Conservation (phyloP, 164 flowering plant species). For the Hamamelis virginiana region DNA sequence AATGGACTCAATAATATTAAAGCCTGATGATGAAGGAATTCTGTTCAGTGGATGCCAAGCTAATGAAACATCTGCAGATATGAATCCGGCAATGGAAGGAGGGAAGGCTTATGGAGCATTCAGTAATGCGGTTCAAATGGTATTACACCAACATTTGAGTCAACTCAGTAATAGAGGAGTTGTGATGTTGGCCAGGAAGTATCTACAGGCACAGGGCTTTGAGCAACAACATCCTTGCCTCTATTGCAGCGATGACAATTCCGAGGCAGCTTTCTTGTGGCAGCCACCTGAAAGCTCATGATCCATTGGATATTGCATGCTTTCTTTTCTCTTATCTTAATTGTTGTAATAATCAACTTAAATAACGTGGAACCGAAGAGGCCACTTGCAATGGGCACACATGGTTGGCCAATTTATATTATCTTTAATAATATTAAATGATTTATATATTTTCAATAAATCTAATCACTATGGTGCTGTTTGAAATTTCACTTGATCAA, state of each 20-base stretch:
- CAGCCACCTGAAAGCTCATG: slow-evolving; percentile 1
- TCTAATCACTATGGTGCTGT: no score
- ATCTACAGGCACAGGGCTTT: slow-evolving; percentile 31
- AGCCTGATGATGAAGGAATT: slow-evolving; percentile 64
- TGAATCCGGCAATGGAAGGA: slow-evolving; percentile 26
- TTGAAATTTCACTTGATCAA: no score
- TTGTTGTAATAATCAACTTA: no score
- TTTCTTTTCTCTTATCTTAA: no score
- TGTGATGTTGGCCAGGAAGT: slow-evolving; percentile 45
- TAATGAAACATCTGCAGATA: slow-evolving; percentile 66
- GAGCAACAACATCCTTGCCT: slow-evolving; percentile 82
- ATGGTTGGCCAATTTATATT: no score
- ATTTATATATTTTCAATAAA: no score
- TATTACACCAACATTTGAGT: slow-evolving; percentile 32
- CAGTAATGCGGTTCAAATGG: slow-evolving; percentile 62
- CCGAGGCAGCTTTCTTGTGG: slow-evolving; percentile 52
- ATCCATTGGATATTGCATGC: no score
- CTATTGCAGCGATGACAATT: slow-evolving; percentile 69
- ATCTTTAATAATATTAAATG: no score
- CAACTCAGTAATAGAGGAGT: slow-evolving; percentile 49
- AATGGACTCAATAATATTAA: slow-evolving; percentile 4
- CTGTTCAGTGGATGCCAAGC: slow-evolving; percentile 78
- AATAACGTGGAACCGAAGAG: no score
- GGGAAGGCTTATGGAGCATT: slow-evolving; percentile 72
- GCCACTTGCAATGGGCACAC: no score